These are phyloP conservation scores for Tetratostichococcus sp. DNA, from an alignment of 139 green algal genomes.

Conservation along the genomic window DNA sequence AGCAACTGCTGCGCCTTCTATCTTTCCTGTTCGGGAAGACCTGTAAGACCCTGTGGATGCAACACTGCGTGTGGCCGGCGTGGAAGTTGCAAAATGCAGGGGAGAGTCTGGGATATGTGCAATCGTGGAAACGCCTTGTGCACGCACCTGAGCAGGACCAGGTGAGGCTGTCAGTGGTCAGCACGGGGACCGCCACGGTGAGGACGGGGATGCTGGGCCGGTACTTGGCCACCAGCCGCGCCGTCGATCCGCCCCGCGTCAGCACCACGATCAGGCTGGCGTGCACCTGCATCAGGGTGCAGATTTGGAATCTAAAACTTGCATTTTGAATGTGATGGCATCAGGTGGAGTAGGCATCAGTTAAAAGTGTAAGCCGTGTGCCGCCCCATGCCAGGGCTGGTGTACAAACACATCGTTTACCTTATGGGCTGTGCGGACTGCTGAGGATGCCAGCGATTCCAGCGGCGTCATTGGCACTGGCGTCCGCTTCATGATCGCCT, in stretches of 20 bases:
- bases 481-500: conserved; percentile 75
- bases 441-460: conserved; percentile 91
- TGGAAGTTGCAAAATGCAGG: too few species aligned
- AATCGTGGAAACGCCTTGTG: neutral
- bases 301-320: too few species aligned
- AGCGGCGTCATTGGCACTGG: conserved; percentile 89
- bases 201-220: conserved; percentile 82
- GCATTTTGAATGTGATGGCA: too few species aligned
- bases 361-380: too few species aligned
- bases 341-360: too few species aligned
- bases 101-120: too few species aligned
- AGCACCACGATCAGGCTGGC: conserved; percentile 89
- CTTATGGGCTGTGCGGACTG: conserved; percentile 93
- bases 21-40: too few species aligned
- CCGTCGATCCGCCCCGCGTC: conserved; percentile 82
- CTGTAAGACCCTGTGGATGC: too few species aligned
- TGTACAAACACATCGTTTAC: too few species aligned
- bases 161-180: conserved; percentile 85
- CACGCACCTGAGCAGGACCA: conserved; percentile 71
- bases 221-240: conserved; percentile 92
- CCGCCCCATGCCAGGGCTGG: too few species aligned
- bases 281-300: conserved; percentile 73
- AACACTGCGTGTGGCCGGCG: too few species aligned
- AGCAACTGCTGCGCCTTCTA: too few species aligned
- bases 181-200: conserved; percentile 86